phyloP scores from a whole-genome alignment of 2,329 filamentous ascomycete species.

The Rosellinia necatrix region DNA sequence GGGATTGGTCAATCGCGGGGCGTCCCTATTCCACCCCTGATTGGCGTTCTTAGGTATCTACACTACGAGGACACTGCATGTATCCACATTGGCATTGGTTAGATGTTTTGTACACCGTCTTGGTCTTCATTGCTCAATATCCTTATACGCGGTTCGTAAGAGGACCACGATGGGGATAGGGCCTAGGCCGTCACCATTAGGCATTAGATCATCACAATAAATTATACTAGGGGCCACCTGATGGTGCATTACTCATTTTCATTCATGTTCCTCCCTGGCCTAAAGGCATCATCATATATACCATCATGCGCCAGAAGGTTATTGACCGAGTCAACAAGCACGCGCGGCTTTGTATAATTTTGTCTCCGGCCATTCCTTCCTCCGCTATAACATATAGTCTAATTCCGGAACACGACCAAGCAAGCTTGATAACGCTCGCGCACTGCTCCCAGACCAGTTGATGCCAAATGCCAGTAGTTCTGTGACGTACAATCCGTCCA shows the following conservation, averaged over 20 bases:
- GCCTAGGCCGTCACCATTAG: neutral
- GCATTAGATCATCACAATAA: neutral
- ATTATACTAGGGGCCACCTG: neutral
- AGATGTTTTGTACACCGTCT: too few relatives aligned
- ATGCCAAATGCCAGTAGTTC: slow-evolving; percentile 23
- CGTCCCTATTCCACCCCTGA: neutral
- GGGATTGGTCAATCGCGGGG: slow-evolving; percentile 27
- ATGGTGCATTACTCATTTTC: slow-evolving; percentile 28
- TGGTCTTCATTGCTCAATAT: too few relatives aligned
- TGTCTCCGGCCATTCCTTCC: slow-evolving; percentile 15
- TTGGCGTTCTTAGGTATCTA: slow-evolving; percentile 11
- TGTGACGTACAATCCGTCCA: slow-evolving; percentile 17
- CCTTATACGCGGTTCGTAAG: neutral
- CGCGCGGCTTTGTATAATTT: slow-evolving; percentile 12
- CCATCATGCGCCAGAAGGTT: slow-evolving; percentile 16
- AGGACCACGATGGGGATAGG: neutral
- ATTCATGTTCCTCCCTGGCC: slow-evolving; percentile 24
- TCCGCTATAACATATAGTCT: slow-evolving; percentile 9
- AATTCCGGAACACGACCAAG: slow-evolving; percentile 18
- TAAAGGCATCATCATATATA: slow-evolving; percentile 22
- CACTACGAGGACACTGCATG: too few relatives aligned
- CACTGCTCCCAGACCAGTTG: slow-evolving; percentile 17
- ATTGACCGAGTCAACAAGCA: slow-evolving; percentile 19
- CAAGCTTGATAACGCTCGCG: slow-evolving; percentile 17
- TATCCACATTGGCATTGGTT: too few relatives aligned